Base-by-base conservation (phyloP, 805 yeast species). In the Candida argentea region DNA sequence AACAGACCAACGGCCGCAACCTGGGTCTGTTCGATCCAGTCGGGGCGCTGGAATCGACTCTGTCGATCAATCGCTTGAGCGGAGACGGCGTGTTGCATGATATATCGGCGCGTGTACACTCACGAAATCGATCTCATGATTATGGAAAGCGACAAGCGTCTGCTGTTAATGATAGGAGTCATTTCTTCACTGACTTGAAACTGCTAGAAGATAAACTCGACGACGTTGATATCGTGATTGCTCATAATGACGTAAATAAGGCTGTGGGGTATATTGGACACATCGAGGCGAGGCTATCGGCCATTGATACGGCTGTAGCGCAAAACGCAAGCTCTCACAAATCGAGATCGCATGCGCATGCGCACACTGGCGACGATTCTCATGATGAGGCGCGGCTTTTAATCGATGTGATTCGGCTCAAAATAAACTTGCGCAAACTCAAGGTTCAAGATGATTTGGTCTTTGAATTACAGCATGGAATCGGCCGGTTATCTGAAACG, bases 151-250 rank as follows among this genome's bases (percentile, higher is more conserved):
- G 32, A 22, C 25, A 34, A 13, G 24, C 31, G 19, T 35, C 34
- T 6, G 20, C 33, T 6, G 42, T 35, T 14, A 43, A 32, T 16
- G 42, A 42, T 16, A 48, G 41, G 44, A 35, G 55, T 48, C 46
- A 57, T 43, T 29, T 58, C 10, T 55, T 71, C 36, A 59, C 63
- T 30, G 67, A 56, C 12, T 54, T 78, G 31, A 67, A 70, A 31
- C 53, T 54, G 17, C 56, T 75, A 9, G 86, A 78, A 40, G 79
- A 75, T 29, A 51, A 61, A 18, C 57, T 81, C 11, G 85, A 80
- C 42, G 84, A 78, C 31, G 62, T 79, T 23, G 91, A 82, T 45
- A 71, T 77, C 9, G 63, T 63, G 30, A 61, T 80, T 15, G 77
- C 83, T 7, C 76, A 79, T 40, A 67, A 70, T 29, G 63, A 67